A percentile compares a stretch with the other conserved stretches of the same genome.
Conservation (phyloP, 257 asterid genomes). For the Cordia subcordata region DNA sequence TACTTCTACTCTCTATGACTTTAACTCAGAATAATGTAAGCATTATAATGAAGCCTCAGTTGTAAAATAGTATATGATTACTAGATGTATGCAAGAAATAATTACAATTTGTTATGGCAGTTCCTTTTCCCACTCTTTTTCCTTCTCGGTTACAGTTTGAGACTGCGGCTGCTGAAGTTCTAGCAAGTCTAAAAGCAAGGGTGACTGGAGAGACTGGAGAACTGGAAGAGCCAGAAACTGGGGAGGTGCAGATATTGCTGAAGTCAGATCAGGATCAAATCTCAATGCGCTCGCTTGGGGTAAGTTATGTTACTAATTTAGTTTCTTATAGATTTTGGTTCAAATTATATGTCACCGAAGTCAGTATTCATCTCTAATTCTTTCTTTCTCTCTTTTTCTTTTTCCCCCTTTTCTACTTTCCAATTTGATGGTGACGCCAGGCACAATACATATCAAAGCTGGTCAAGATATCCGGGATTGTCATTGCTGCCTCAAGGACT, state of each 20-base stretch:
- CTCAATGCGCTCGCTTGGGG: constrained; percentile 90
- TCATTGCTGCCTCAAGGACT: constrained; percentile 96
- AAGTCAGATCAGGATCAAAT: constrained; percentile 81
- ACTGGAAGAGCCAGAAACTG: constrained; percentile 83
- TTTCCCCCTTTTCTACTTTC: neutral
- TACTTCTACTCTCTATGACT: too few relatives aligned
- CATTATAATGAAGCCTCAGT: too few relatives aligned
- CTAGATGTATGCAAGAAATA: neutral
- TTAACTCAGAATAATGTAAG: too few relatives aligned
- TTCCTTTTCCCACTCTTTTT: neutral
- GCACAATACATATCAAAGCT: constrained; percentile 87
- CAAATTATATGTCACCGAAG: constrained; percentile 4
- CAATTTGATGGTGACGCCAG: constrained; percentile 21
- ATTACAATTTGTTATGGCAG: neutral
- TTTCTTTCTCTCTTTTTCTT: neutral
- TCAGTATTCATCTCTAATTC: neutral
- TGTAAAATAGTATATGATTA: neutral
- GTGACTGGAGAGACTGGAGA: constrained; percentile 77
- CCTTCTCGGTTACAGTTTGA: constrained; percentile 51
- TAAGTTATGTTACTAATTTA: constrained; percentile 29
- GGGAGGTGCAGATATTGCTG: constrained; percentile 88
- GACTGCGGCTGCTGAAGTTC: constrained; percentile 90
- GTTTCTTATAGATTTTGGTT: constrained; percentile 3
- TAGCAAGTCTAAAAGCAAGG: constrained; percentile 74
- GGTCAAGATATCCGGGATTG: constrained; percentile 90